Evolutionary conservation across 495 filamentous ascomycete genomes (phyloP).

Genomic region (Thermothielavioides terrestris): DNA sequence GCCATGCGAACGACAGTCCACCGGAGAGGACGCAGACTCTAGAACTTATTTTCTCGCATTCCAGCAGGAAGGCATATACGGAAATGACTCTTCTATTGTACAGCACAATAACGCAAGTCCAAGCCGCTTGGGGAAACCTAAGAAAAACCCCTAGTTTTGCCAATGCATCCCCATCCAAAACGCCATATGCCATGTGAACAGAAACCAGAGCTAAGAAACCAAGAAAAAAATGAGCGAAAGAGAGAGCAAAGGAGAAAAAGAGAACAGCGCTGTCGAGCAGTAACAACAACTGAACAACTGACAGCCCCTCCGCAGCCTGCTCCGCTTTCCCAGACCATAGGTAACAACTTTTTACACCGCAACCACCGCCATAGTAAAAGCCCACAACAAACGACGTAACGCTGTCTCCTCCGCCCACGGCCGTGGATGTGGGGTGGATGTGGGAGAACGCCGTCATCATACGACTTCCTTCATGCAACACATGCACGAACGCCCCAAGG

Average conservation of each 20-base stretch:
- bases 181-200: slow-evolving; percentile 10
- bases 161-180: slow-evolving; percentile 11
- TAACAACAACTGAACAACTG: not conserved
- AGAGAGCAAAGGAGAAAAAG: too few relatives aligned
- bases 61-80: slow-evolving; percentile 1
- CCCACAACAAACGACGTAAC: not conserved
- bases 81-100: slow-evolving; percentile 10
- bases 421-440: not conserved
- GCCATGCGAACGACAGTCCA: too few relatives aligned
- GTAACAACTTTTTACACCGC: not conserved
- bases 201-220: not conserved
- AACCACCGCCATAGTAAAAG: not conserved
- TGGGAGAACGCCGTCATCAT: too few relatives aligned
- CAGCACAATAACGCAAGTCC: slow-evolving; percentile 4
- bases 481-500: not conserved
- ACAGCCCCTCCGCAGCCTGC: too few relatives aligned
- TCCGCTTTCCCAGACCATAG: not conserved
- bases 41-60: not conserved
- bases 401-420: not conserved
- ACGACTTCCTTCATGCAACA: not conserved
- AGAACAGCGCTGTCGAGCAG: not conserved
- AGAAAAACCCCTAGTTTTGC: not conserved
- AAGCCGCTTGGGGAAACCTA: slow-evolving; percentile 1
- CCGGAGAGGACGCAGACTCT: too few relatives aligned
- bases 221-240: too few relatives aligned